Base-by-base conservation (phyloP, 2,329 filamentous ascomycete genomes). In the Salinomyces thailandicus region DNA sequence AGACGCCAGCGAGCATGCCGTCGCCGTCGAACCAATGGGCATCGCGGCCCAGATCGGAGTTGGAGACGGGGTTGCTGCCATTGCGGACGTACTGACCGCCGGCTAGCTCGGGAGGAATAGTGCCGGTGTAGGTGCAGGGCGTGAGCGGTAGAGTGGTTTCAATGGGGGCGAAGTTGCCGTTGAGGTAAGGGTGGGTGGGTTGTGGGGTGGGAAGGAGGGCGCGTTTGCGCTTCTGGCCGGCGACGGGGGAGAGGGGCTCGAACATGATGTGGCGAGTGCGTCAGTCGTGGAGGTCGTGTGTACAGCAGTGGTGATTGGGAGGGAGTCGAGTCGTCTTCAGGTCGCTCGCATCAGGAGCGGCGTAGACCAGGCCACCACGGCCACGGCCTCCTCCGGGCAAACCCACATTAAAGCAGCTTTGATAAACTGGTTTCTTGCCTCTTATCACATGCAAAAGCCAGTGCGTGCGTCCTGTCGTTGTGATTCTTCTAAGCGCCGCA, bases 21-120 rank as follows among this genome's bases (percentile, higher is more conserved):
- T 84, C 79, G 19, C 80, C 79, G 47, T 84, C 80, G 43, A 84
- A 84, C 78, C 78, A 83, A 52, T 84, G 79, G 6, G 75, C 70
- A 51, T 80, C 75, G 44, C 76, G 67, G 26, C 68, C 69, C 2
- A 74, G 54, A 36, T 79, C 72, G 15, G 72, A 63, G 39, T 81
- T 77, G 18, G 68, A 68, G 5, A 79, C 63, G 5, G 79, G 78
- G 48, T 83, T 84, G 18, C 73, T 76, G 27, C 80, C 79, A 52
- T 84, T 85, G 12, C 79, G 73, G 18, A 84, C 73, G 49, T 84
- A 84, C 56, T 84, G 72, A 9, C 79, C 79, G 1, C 77, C 79
- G 6, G 68, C 66, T 27, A 85, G 66, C 42, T 82, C 79, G n/a
- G 60, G 43, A 1, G 80, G 79, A 33, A 84, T 76, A 0, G 43